Percentiles rank a stretch among this genome's conserved stretches.
Evolutionary conservation across 768 basidiomycete genomes (phyloP).

Genomic region (Kwoniella botswanensis): DNA sequence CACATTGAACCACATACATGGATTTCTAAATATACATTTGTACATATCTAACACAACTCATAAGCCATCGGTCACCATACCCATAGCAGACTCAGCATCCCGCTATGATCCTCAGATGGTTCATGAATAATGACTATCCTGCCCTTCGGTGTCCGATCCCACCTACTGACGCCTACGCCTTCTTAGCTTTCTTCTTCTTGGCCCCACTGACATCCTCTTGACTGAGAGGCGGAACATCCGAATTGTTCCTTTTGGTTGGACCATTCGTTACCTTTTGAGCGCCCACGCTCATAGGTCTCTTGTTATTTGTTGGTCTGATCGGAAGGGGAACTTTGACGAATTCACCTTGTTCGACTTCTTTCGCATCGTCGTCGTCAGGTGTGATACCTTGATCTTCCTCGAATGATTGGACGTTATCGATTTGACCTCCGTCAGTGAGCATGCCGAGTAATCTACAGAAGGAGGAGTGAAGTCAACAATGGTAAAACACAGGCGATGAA

Average conservation of each 20-base stretch:
- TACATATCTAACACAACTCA: neutral
- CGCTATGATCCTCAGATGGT: too few relatives aligned
- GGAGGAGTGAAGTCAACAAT: neutral
- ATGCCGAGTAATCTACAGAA: slow-evolving; percentile 72
- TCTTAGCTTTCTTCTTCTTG: slow-evolving; percentile 47
- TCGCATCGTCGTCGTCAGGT: slow-evolving; percentile 74
- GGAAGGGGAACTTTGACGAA: slow-evolving; percentile 61
- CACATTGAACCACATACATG: too few relatives aligned
- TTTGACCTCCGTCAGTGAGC: slow-evolving; percentile 70
- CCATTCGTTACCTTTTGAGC: slow-evolving; percentile 6
- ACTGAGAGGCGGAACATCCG: slow-evolving; percentile 5
- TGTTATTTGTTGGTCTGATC: neutral
- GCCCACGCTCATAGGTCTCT: neutral
- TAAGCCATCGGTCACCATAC: neutral
- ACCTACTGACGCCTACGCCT: slow-evolving; percentile 11
- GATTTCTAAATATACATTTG: neutral
- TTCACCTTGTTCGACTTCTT: slow-evolving; percentile 67
- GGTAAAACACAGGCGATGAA: neutral
- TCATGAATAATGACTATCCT: neutral
- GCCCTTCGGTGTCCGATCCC: neutral
- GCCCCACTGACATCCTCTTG: slow-evolving; percentile 7
- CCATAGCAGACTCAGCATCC: too few relatives aligned
- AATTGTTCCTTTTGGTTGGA: neutral
- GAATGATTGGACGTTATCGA: slow-evolving; percentile 69
- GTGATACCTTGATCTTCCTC: slow-evolving; percentile 83